Base-by-base conservation (phyloP, 2,329 filamentous ascomycete genomes). In the Venturiaceae sp. region DNA sequence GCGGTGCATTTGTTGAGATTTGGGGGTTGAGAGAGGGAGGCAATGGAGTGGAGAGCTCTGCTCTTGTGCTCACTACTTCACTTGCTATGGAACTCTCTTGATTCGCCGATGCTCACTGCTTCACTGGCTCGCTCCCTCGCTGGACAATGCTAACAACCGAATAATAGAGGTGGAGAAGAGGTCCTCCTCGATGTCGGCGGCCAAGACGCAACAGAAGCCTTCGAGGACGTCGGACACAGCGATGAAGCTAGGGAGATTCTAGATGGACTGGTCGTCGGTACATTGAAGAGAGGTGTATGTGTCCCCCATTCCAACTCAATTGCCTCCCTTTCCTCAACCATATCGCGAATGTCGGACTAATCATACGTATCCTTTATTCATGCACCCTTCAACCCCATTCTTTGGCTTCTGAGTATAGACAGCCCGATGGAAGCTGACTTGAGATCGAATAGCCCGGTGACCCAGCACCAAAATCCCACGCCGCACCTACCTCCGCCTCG, bases 191-290 rank as follows among this genome's bases (percentile, higher is more conserved):
- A 99, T 67, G 92, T 97, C 64, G 94, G 82, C 69, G 94, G 94
- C 66, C 92, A 96, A 78, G 94, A 99, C 75, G 88, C 89, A 69
- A 96, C 92, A 67, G 94, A 97, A 78, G 92, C 94, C 62, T 99
- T 99, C 73, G 94, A 99, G 80, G 94, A 99, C 76, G 94, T 99
- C 69, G 94, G 94, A 71, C 94, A 99, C 87, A 95, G 89, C 69
- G 94, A 99, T 75, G 94, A 99, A 81, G 94, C 94, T 65, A 87
- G 94, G 65, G 92, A 97, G 80, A 92, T 95, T 65, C 85, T 99
- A 60, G 85, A 87, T 33, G 83, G 84, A 69, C 79, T 95, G 64
- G 75, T 85, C 56, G 81, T 94, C 65, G 92, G 90, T 64, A 80
- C 71, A 37, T 75, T 96, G 73, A 95, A 95, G 85, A 83, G 90